These are phyloP conservation scores for Talaromyces sp. DNA, from an alignment of 2,329 filamentous ascomycete genomes.

Conservation along the genomic window DNA sequence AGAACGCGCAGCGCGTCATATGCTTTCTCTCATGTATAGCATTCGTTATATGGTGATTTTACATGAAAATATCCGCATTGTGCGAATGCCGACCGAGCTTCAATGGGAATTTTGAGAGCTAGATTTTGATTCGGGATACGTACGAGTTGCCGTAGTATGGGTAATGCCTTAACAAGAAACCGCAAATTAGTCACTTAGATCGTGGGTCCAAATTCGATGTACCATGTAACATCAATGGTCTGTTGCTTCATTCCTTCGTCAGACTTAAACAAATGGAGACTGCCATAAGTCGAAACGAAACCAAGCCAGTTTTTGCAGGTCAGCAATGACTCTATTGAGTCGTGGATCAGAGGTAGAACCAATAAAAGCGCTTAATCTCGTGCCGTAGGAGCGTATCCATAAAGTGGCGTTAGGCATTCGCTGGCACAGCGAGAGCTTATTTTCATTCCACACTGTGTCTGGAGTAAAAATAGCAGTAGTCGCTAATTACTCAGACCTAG, in stretches of 20 bases:
- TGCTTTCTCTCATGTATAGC: background rate
- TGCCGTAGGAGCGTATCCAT: background rate
- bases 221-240: background rate
- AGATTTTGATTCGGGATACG: background rate
- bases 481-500: background rate
- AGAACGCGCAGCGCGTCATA: background rate
- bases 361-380: background rate
- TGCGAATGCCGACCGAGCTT: background rate
- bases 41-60: background rate
- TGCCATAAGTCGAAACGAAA: background rate
- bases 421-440: background rate
- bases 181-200: background rate
- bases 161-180: background rate
- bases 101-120: background rate
- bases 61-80: background rate
- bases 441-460: background rate
- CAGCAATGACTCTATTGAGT: background rate
- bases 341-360: background rate
- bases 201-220: background rate
- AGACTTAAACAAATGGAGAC: background rate
- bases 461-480: constrained; percentile 1
- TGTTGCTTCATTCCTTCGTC: background rate
- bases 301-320: background rate
- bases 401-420: background rate
- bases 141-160: background rate